These are phyloP conservation scores for Phallus indusiatus DNA, from an alignment of 768 basidiomycete species.

Conservation along the genomic window DNA sequence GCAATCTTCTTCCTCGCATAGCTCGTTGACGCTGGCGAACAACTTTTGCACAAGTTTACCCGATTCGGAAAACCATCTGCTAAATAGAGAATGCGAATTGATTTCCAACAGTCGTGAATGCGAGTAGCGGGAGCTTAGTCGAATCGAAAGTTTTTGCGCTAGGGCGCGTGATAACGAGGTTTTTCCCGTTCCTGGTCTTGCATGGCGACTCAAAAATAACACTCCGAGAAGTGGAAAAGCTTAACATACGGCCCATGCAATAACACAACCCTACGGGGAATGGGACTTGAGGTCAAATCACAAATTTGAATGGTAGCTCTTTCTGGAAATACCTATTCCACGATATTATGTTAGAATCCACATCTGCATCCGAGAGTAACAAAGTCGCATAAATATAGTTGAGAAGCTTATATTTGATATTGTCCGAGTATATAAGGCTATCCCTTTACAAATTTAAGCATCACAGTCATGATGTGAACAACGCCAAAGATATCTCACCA, in stretches of 20 bases:
- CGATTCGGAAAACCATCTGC: slow-evolving; percentile 98
- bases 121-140: slow-evolving; percentile 66
- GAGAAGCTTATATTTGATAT: slow-evolving; percentile 80
- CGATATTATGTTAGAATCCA: slow-evolving; percentile 83
- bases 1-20: slow-evolving; percentile 83
- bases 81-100: slow-evolving; percentile 96
- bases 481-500: slow-evolving; percentile 39
- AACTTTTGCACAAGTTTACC: slow-evolving; percentile 95
- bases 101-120: slow-evolving; percentile 89
- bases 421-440: slow-evolving; percentile 72
- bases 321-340: slow-evolving; percentile 62
- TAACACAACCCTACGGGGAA: slow-evolving; percentile 53
- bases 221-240: neutral
- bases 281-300: neutral
- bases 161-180: slow-evolving; percentile 91
- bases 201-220: neutral
- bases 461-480: neutral
- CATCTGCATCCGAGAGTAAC: slow-evolving; percentile 79
- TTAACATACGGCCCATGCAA: slow-evolving; percentile 68
- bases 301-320: neutral
- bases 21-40: slow-evolving; percentile 79
- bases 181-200: slow-evolving; percentile 84
- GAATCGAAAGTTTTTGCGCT: slow-evolving; percentile 90
- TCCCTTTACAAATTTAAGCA: slow-evolving; percentile 24
- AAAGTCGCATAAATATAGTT: slow-evolving; percentile 94